phyloP scores from a whole-genome alignment of 176 grass and related monocot genomes.

The Oryza glumipatula region DNA sequence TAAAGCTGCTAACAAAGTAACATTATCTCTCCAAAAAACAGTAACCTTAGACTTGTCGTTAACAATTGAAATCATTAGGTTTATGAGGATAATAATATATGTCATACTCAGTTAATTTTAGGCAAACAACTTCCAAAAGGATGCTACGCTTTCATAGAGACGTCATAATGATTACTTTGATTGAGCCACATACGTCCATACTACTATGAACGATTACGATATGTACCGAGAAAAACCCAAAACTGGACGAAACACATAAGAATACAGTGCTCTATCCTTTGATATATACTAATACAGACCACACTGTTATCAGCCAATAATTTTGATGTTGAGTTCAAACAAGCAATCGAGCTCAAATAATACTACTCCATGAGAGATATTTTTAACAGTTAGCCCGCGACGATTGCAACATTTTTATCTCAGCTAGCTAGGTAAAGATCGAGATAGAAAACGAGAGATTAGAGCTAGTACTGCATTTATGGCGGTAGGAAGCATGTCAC shows the following conservation, averaged over 20 bases:
- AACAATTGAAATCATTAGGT: neutral
- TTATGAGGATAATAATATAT: neutral
- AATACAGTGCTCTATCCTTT: neutral
- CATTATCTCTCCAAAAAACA: neutral
- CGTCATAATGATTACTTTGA: neutral
- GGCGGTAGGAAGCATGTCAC: constrained; percentile 59
- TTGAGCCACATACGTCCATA: neutral
- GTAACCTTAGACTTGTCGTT: neutral
- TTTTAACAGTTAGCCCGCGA: neutral
- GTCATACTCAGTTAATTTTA: neutral
- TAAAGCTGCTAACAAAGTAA: neutral
- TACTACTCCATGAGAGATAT: neutral
- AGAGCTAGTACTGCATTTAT: constrained; percentile 36
- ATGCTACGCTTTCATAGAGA: neutral
- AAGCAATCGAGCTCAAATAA: neutral
- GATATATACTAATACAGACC: neutral
- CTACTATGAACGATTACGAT: neutral
- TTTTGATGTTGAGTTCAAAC: neutral
- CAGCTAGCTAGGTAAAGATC: neutral
- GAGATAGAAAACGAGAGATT: neutral
- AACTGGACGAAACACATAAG: neutral
- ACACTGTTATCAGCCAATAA: neutral
- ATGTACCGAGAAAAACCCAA: neutral
- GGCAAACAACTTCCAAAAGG: neutral
- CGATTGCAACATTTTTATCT: neutral